Base-by-base conservation (phyloP, 768 basidiomycete species). In the Mrakia frigida region DNA sequence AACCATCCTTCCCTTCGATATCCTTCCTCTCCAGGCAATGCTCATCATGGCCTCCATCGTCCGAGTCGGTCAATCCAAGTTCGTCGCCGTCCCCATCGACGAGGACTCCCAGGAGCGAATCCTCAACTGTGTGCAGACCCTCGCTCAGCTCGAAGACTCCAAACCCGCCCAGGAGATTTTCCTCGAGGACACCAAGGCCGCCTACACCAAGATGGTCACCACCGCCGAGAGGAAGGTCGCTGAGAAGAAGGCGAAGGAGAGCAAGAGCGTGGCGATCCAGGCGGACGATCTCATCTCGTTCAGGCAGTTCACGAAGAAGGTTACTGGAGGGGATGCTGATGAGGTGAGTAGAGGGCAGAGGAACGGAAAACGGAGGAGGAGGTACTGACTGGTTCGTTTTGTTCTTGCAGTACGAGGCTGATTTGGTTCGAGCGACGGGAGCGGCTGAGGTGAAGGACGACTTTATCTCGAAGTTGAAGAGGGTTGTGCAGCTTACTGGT, bases 51-150 rank as follows among this genome's bases (percentile, higher is more conserved):
- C 94, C 1, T 97, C 94, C 13, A 87, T 94, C 82, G 92, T 98
- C 82, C 93, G 97, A 68, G 93, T 98, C 74, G 97, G 97, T 52
- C 96, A 98, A 84, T 95, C 94, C 73, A 96, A 95, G 82, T 95
- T 96, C 80, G 92, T 91, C 61, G 89, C 92, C 0, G 90, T 90
- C 1, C 91, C 92, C n/a, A 99, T 99, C 79, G 97, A 99, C 85
- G 97, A 99, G 82, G 97, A 99, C 83, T 95, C 94, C 7, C 91
- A 89, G 79, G 97, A 99, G 84, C 90, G 97, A 35, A 93, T 99
- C 84, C 88, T 97, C 87, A 92, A 91, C 83, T 99, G 97, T 84
- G 91, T 99, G 72, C 91, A 93, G 82, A 93, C 94, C 1, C 86
- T 99, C 80, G 93, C 94, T 79, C 90, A 94, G 79, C 85, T 96